Conservation (phyloP, 2,329 filamentous ascomycete genomes). For the Fusarium camptoceras region DNA sequence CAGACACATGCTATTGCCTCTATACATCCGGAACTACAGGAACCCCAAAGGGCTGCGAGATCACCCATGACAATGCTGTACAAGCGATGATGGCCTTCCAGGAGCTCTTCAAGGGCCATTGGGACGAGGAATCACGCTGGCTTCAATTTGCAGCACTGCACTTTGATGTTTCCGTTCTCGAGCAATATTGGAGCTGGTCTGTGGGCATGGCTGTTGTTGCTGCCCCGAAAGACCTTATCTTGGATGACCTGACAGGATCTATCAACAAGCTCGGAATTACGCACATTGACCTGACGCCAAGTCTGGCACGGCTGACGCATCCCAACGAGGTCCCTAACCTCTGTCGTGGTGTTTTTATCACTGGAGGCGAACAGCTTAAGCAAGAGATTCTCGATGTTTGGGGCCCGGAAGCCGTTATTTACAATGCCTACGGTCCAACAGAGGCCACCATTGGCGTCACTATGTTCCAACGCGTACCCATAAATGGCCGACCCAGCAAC, state of each 20-base stretch:
- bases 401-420: slow-evolving; percentile 83
- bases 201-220: slow-evolving; percentile 87
- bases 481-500: slow-evolving; percentile 84
- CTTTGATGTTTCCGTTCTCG: slow-evolving; percentile 92
- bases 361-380: slow-evolving; percentile 87
- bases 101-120: slow-evolving; percentile 79
- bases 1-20: slow-evolving; percentile 81
- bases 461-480: slow-evolving; percentile 84
- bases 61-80: slow-evolving; percentile 89
- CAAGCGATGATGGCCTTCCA: slow-evolving; percentile 92
- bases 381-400: slow-evolving; percentile 90
- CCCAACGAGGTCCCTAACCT: slow-evolving; percentile 85
- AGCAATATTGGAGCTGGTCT: slow-evolving; percentile 97
- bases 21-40: slow-evolving; percentile 92
- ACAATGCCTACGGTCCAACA: slow-evolving; percentile 93
- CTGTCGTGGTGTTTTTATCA: slow-evolving; percentile 89
- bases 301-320: slow-evolving; percentile 80
- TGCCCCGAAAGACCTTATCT: slow-evolving; percentile 83
- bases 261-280: slow-evolving; percentile 82
- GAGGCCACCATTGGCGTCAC: slow-evolving; percentile 94
- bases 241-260: slow-evolving; percentile 81
- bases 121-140: slow-evolving; percentile 80
- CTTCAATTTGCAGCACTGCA: slow-evolving; percentile 95
- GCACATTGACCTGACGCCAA: slow-evolving; percentile 92
- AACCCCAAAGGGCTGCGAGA: slow-evolving; percentile 86